Evolutionary conservation across 2,329 filamentous ascomycete genomes (phyloP).

Genomic region (Arthroderma uncinatum): DNA sequence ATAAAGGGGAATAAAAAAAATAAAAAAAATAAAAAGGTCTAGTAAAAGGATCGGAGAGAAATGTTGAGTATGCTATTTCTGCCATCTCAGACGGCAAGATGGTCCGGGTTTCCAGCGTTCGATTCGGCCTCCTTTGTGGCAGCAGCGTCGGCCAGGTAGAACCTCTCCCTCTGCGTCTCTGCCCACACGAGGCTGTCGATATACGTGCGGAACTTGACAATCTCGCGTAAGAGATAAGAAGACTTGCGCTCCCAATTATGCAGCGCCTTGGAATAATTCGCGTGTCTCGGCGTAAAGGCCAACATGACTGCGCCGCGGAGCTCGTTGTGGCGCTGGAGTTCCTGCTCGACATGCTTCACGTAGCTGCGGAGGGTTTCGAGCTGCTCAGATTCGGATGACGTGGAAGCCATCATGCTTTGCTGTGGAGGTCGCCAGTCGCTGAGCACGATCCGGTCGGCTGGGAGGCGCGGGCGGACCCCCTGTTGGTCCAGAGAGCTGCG

Average conservation of each 20-base stretch:
- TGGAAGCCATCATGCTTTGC: constrained; percentile 80
- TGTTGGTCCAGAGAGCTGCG: constrained; percentile 57
- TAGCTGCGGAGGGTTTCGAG: constrained; percentile 63
- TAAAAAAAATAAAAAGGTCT: neutral
- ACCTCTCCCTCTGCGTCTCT: constrained; percentile 55
- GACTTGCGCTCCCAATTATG: constrained; percentile 96
- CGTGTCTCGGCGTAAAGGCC: constrained; percentile 74
- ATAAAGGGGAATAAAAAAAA: neutral
- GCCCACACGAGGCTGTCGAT: constrained; percentile 73
- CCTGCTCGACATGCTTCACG: constrained; percentile 73
- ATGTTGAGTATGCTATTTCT: too few relatives aligned
- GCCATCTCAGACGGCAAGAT: too few relatives aligned
- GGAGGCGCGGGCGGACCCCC: constrained; percentile 54
- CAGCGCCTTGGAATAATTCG: constrained; percentile 75
- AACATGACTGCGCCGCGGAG: constrained; percentile 76
- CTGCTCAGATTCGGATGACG: constrained; percentile 68
- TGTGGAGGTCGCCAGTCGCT: constrained; percentile 81
- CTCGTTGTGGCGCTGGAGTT: constrained; percentile 78
- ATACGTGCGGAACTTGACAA: constrained; percentile 93
- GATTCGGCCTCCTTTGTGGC: constrained; percentile 7
- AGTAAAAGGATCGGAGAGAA: too few relatives aligned
- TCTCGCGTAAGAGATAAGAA: constrained; percentile 79
- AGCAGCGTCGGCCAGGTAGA: constrained; percentile 42
- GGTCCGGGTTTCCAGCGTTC: too few relatives aligned
- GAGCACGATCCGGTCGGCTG: constrained; percentile 74